A percentile compares a stretch with the other conserved stretches of the same genome.
phyloP scores from a whole-genome alignment of 129 eudicot species.

The Chrysanthemum seticuspe region DNA sequence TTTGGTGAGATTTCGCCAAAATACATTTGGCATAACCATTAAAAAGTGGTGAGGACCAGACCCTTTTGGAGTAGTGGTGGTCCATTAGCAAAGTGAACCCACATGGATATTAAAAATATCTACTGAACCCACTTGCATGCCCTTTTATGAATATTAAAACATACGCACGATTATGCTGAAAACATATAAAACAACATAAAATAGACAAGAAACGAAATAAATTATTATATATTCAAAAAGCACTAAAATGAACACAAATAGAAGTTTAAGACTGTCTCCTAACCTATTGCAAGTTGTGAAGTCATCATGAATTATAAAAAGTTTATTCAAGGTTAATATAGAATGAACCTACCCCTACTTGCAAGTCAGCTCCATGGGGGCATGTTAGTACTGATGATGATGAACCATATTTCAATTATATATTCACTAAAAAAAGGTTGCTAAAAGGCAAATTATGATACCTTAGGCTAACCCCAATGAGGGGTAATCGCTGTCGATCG shows the following conservation, averaged over 20 bases:
- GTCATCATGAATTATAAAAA: not conserved
- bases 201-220: not conserved
- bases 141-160: not conserved
- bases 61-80: constrained; percentile 17
- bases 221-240: not conserved
- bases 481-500: too few relatives aligned
- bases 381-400: too few relatives aligned
- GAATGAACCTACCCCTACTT: too few relatives aligned
- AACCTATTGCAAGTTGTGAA: not conserved
- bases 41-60: constrained; percentile 15
- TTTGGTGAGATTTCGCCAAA: not conserved
- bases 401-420: too few relatives aligned
- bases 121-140: constrained; percentile 21
- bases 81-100: constrained; percentile 7
- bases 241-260: too few relatives aligned
- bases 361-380: too few relatives aligned
- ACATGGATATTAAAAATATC: constrained; percentile 19
- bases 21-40: not conserved
- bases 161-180: not conserved
- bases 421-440: too few relatives aligned
- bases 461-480: too few relatives aligned
- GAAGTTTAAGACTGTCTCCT: too few relatives aligned
- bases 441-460: too few relatives aligned
- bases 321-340: not conserved
- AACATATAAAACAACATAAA: not conserved